Conservation (phyloP, 2,329 filamentous ascomycete genomes). For the Endoconidiophora polonica region DNA sequence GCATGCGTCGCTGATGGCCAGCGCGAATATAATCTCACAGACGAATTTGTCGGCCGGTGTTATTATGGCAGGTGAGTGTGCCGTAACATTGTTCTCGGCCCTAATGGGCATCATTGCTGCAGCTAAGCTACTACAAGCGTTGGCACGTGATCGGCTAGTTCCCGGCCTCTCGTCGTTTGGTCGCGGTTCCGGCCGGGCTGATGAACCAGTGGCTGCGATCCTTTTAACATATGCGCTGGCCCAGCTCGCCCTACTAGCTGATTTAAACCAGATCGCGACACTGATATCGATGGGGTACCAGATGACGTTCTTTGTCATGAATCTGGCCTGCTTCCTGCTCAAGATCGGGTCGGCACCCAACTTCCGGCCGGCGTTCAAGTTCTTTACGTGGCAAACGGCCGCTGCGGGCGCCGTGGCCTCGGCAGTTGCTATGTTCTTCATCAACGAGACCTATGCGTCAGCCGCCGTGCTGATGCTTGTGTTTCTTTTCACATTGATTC, state of each 20-base stretch:
- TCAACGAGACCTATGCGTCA: conserved; percentile 65
- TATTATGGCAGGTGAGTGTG: conserved; percentile 67
- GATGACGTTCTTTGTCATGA: conserved; percentile 85
- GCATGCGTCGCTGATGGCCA: conserved; percentile 53
- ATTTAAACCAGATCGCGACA: conserved; percentile 77
- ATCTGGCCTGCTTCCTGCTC: conserved; percentile 70
- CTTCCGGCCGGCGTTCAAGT: conserved; percentile 74
- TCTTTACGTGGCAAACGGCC: conserved; percentile 77
- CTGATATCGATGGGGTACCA: conserved; percentile 84
- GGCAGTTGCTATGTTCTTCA: conserved; percentile 75
- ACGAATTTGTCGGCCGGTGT: conserved; percentile 60
- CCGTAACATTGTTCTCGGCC: conserved; percentile 69
- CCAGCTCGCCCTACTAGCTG: conserved; percentile 63
- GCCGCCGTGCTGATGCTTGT: conserved; percentile 58
- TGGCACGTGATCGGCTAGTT: conserved; percentile 62
- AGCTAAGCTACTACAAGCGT: conserved; percentile 68
- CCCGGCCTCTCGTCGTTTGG: conserved; percentile 61
- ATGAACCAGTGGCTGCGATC: conserved; percentile 35
- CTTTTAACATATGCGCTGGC: conserved; percentile 58
- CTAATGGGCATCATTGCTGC: conserved; percentile 78
- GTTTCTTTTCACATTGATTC: conserved; percentile 67
- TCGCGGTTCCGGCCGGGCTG: not conserved
- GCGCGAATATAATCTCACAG: conserved; percentile 65
- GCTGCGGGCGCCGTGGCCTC: conserved; percentile 58
- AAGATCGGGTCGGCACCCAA: conserved; percentile 81